Percentiles rank a stretch among this genome's conserved stretches.
Evolutionary conservation across 164 flowering plant genomes (phyloP).

Genomic region (Kingdonia uniflora): DNA sequence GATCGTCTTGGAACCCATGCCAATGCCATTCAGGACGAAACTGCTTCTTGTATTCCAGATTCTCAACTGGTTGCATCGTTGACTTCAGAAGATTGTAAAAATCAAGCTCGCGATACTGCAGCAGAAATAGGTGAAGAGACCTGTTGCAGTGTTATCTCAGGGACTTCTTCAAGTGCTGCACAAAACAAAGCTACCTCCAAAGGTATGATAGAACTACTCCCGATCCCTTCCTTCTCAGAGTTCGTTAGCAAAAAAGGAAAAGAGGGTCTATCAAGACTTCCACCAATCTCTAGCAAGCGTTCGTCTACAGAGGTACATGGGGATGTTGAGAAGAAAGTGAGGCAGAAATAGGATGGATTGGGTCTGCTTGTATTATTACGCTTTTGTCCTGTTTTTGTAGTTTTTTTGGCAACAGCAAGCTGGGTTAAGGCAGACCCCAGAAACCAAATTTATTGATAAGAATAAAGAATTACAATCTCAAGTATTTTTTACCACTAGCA

Average conservation of each 20-base stretch:
- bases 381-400: too few species aligned
- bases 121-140: conserved; percentile 4
- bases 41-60: conserved; percentile 4
- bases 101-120: conserved; percentile 13
- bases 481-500: too few species aligned
- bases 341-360: conserved; percentile 14
- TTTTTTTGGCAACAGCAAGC: too few species aligned
- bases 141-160: conserved; percentile 5
- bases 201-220: conserved; percentile 22
- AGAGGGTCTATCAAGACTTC: conserved; percentile 12
- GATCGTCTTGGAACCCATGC: conserved; percentile 27
- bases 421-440: too few species aligned
- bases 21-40: conserved; percentile 7
- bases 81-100: not conserved
- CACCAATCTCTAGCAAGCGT: conserved; percentile 14
- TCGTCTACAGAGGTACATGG: conserved; percentile 6
- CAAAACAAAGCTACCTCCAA: conserved; percentile 10
- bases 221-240: conserved; percentile 59
- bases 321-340: conserved; percentile 38
- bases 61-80: conserved; percentile 7
- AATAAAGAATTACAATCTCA: too few species aligned
- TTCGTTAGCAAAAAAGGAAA: conserved; percentile 35
- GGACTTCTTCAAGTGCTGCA: conserved; percentile 6
- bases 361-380: conserved; percentile 4
- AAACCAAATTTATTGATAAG: too few species aligned